Evolutionary conservation across 2,329 filamentous ascomycete species (phyloP).

Genomic region (Neophaeococcomyces mojaviensis): DNA sequence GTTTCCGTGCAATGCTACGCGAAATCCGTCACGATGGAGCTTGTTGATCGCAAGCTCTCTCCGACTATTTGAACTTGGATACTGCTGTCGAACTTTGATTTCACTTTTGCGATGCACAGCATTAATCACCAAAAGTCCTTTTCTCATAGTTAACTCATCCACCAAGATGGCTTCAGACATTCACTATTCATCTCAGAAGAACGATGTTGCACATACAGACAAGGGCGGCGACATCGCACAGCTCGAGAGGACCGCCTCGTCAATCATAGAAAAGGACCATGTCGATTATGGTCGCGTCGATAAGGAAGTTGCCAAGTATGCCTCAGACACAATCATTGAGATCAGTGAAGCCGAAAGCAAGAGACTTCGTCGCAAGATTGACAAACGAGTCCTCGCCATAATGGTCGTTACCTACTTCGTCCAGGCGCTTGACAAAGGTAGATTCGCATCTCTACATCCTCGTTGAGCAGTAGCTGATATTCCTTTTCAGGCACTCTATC

Average conservation of each 20-base stretch:
- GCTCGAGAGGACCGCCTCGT: constrained; percentile 44
- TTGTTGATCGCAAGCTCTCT: too few relatives aligned
- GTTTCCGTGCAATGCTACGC: too few relatives aligned
- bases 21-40: too few relatives aligned
- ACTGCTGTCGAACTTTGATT: too few relatives aligned
- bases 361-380: constrained; percentile 57
- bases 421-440: constrained; percentile 42
- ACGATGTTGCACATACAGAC: neutral
- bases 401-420: constrained; percentile 71
- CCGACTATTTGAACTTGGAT: too few relatives aligned
- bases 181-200: too few relatives aligned
- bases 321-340: constrained; percentile 46
- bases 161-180: too few relatives aligned
- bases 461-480: too few relatives aligned
- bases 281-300: constrained; percentile 57
- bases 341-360: constrained; percentile 55
- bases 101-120: too few relatives aligned
- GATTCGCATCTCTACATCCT: too few relatives aligned
- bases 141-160: too few relatives aligned
- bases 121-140: too few relatives aligned
- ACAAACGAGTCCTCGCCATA: constrained; percentile 58
- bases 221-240: constrained; percentile 30
- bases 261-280: constrained; percentile 42
- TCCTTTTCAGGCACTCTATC: constrained; percentile 25
- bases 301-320: constrained; percentile 64